Base-by-base conservation (phyloP, 345 rosid species). In the Citrus hindsii region DNA sequence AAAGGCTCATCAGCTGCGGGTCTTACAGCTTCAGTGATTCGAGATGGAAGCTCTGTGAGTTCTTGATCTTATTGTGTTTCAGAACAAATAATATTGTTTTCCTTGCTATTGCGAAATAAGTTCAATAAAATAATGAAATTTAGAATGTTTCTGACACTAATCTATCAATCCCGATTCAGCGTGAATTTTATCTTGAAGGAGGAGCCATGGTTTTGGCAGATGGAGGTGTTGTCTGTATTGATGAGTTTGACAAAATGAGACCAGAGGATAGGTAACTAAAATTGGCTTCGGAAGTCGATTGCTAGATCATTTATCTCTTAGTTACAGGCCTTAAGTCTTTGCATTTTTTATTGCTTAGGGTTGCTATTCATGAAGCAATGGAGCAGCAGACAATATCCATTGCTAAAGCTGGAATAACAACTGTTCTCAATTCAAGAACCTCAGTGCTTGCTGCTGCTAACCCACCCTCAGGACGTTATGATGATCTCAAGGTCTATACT, bases 131-230 rank as follows among this genome's bases (percentile, higher is more conserved):
- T 42, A 19, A 51, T n/a, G n/a, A 6, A 62, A 25, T 22, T 65
- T 40, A 56, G 33, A 38, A 7, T 16, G 12, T 42, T 68, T 80
- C 83, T 86, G 79, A 85, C 75, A 38, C 48, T 13, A 65, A 46
- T 79, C 69, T 70, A 22, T 56, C 53, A 60, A 77, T 4, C 79
- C 33, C 77, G 46, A 79, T 73, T 82, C 88, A 92, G 99, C 92
- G 97, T 8, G 99, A 96, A 84, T 96, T 96, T 86, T 96, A 96
- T 84, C 98, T 95, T 56, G 99, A 94, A 89, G 99, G 98, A 55
- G 99, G 99, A 80, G 99, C 98, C 77, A 96, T 96, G 98, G 99
- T 96, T 83, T 88, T 96, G 89, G 98, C 95, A 37, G 98, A 96
- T 84, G 98, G 98, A 67, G 99, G 99, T 60, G 98, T 96, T 79